These are phyloP conservation scores for Dryas octopetala DNA, from an alignment of 306 rosid species.

Conservation along the genomic window DNA sequence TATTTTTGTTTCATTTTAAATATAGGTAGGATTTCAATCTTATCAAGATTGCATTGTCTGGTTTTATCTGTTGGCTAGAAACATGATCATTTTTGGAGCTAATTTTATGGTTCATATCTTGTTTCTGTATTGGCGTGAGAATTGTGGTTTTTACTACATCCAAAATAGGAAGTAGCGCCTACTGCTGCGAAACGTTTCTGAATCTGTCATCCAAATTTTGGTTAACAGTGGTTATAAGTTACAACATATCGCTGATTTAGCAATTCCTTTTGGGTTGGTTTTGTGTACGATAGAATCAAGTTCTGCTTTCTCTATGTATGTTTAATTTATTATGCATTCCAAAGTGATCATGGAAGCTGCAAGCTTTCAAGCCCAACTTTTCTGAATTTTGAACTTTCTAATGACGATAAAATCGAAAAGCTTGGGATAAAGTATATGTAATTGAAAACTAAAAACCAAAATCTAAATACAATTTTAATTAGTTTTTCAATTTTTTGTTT, in stretches of 20 bases:
- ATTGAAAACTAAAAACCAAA: too few species aligned
- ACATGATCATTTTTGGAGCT: constrained; percentile 14
- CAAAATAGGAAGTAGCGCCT: not conserved
- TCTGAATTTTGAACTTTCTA: not conserved
- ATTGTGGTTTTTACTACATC: not conserved
- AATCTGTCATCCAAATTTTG: too few species aligned
- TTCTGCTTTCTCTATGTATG: too few species aligned
- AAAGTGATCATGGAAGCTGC: too few species aligned
- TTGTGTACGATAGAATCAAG: not conserved
- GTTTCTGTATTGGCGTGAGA: too few species aligned
- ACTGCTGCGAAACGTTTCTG: too few species aligned
- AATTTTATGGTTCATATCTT: not conserved
- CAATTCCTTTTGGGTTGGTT: not conserved
- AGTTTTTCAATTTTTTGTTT: too few species aligned
- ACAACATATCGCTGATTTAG: not conserved
- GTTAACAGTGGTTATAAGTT: too few species aligned
- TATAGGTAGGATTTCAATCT: constrained; percentile 27
- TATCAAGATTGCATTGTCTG: constrained; percentile 3
- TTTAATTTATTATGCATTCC: too few species aligned
- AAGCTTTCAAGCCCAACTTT: too few species aligned
- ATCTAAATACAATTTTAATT: too few species aligned
- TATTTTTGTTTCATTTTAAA: constrained; percentile 25
- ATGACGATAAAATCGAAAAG: not conserved
- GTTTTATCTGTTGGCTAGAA: constrained; percentile 15
- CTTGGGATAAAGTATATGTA: too few species aligned